phyloP scores from a whole-genome alignment of 2,329 filamentous ascomycete genomes.

The Pezicula carpinea region DNA sequence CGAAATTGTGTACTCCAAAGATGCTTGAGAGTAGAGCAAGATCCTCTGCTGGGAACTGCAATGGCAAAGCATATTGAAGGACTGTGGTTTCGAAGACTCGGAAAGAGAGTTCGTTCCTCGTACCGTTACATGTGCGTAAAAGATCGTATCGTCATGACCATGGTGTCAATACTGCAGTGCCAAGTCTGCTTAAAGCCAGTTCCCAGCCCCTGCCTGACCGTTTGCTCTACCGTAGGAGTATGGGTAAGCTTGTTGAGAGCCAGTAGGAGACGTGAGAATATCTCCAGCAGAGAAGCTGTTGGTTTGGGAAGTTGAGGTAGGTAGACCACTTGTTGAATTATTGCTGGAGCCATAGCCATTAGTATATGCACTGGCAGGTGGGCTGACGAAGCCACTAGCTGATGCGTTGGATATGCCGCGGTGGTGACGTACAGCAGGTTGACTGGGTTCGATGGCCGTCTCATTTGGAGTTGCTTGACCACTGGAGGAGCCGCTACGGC shows the following conservation, averaged over 20 bases:
- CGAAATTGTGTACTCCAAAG: conserved; percentile 11
- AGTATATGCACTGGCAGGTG: conserved; percentile 17
- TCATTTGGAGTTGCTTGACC: conserved; percentile 27
- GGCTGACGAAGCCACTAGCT: conserved; percentile 17
- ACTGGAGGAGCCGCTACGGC: conserved; percentile 25
- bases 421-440: conserved; percentile 25
- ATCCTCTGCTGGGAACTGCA: too few species aligned
- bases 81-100: conserved; percentile 19
- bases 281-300: conserved; percentile 21
- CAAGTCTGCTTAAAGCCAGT: conserved; percentile 24
- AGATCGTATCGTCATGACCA: conserved; percentile 29
- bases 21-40: not conserved
- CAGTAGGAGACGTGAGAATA: conserved; percentile 15
- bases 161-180: conserved; percentile 3
- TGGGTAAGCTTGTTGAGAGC: conserved; percentile 19
- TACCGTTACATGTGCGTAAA: conserved; percentile 31
- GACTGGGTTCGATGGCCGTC: conserved; percentile 11
- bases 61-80: conserved; percentile 6
- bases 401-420: conserved; percentile 28
- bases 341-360: conserved; percentile 21
- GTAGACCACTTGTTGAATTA: conserved; percentile 14
- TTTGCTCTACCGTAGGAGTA: conserved; percentile 24
- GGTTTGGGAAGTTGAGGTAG: conserved; percentile 13
- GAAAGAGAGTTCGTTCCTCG: conserved; percentile 28
- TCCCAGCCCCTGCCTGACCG: conserved; percentile 21